These are phyloP conservation scores for Sindora glabra DNA, from an alignment of 306 rosid species.

Conservation along the genomic window DNA sequence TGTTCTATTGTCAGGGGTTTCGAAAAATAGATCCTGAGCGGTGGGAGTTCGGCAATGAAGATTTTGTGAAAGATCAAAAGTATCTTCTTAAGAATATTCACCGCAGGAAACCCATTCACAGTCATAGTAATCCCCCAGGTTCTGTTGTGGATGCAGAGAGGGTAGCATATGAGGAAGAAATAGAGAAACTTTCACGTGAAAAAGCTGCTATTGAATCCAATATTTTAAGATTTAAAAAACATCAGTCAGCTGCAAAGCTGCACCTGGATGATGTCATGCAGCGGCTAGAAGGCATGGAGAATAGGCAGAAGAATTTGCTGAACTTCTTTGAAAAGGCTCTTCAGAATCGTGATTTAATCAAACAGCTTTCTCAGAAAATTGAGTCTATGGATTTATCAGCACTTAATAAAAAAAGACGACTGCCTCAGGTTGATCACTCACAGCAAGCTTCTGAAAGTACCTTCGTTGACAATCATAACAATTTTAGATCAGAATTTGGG, in stretches of 20 bases:
- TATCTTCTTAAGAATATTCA: slow-evolving; percentile 89
- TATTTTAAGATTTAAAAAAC: slow-evolving; percentile 47
- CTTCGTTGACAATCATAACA: slow-evolving; percentile 56
- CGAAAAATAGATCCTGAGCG: slow-evolving; percentile 83
- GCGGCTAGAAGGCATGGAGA: slow-evolving; percentile 54
- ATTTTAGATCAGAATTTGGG: slow-evolving; percentile 62
- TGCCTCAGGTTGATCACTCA: slow-evolving; percentile 52
- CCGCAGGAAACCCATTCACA: slow-evolving; percentile 96
- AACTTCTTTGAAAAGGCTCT: slow-evolving; percentile 56
- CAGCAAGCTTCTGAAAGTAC: slow-evolving; percentile 47
- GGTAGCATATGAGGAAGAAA: slow-evolving; percentile 80
- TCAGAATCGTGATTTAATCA: slow-evolving; percentile 55
- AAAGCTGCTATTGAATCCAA: slow-evolving; percentile 64
- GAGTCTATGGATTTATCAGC: slow-evolving; percentile 76
- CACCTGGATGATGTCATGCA: slow-evolving; percentile 50
- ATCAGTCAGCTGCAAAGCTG: slow-evolving; percentile 42
- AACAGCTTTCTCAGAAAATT: slow-evolving; percentile 57
- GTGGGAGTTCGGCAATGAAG: slow-evolving; percentile 98
- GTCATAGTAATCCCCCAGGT: slow-evolving; percentile 92
- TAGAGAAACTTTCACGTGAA: slow-evolving; percentile 64
- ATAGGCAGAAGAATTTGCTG: slow-evolving; percentile 58
- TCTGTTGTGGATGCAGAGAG: slow-evolving; percentile 72
- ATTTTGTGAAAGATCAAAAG: slow-evolving; percentile 78
- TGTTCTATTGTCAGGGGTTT: slow-evolving; percentile 61
- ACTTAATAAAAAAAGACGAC: slow-evolving; percentile 77